Base-by-base conservation (phyloP, 1,139 yeast species). In the Meyerozyma elateridarum region DNA sequence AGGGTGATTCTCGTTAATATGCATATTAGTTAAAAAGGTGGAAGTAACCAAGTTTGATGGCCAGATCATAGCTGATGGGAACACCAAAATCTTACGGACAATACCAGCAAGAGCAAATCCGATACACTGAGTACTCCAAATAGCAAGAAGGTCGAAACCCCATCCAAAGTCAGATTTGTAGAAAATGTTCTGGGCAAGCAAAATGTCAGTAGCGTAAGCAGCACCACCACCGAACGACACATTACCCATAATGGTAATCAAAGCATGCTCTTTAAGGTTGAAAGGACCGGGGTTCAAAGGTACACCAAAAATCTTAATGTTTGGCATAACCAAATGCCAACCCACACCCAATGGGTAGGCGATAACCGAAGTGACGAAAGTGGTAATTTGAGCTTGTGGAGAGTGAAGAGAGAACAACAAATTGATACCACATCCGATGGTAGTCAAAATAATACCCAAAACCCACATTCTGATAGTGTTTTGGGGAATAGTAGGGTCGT, bases 81-180 rank as follows among this genome's bases (percentile, higher is more conserved):
- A 73, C 12, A 79, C 80, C 42, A 79, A 61, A 17, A 76, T 64
- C 44, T 74, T 64, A 47, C 76, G 61, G 30, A 70, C 65, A 38
- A 76, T 39, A 29, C 88, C 88, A 24, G 84, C 84, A 35, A 78
- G 54, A 11, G 82, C 77, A 41, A 77, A 75, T 8, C 87, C 87
- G 31, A 79, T 63, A 45, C 78, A 61, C 52, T 79, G 83, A 20
- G 82, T 71, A 16, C 77, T 57, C 46, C 76, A 56, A 33, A 71
- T 64, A 21, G 76, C 69, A 33, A 76, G 54, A 22, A 79, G 54
- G 38, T 63, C 65, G 36, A 70, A 73, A 6, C 78, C 79, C 60
- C 70, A 61, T 12, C 74, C 73, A 31, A 61, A 66, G 39, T 67
- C 67, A 8, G 63, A 61, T 22, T 66, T 62, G 54, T 68, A 72